Percentiles rank a stretch among this genome's conserved stretches.
Evolutionary conservation across 2,329 filamentous ascomycete genomes (phyloP).

Genomic region (Sclerotinia trifoliorum): DNA sequence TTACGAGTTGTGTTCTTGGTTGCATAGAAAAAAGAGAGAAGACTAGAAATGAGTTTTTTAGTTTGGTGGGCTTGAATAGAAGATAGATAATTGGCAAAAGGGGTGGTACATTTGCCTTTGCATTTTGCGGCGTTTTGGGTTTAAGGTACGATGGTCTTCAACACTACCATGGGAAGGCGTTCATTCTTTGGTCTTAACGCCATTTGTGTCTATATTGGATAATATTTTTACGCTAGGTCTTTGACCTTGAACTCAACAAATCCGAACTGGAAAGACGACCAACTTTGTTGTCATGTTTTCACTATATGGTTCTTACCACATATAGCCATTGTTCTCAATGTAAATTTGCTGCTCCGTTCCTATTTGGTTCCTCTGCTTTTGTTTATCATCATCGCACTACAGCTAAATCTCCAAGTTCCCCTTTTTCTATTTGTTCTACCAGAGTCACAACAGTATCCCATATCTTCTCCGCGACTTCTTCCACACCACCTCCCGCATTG

Average conservation of each 20-base stretch:
- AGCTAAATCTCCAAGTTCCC: slow-evolving; percentile 27
- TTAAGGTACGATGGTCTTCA: slow-evolving; percentile 37
- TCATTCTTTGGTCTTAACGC: slow-evolving; percentile 40
- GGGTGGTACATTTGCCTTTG: slow-evolving; percentile 24
- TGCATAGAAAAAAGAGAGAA: slow-evolving; percentile 91
- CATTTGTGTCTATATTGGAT: slow-evolving; percentile 27
- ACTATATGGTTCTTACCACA: neutral
- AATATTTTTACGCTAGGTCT: slow-evolving; percentile 15
- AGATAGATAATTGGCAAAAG: slow-evolving; percentile 35
- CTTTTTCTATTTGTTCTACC: slow-evolving; percentile 50
- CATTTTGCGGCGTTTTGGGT: slow-evolving; percentile 31
- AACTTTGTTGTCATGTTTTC: neutral
- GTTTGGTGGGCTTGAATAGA: slow-evolving; percentile 65
- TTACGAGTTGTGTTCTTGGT: slow-evolving; percentile 96
- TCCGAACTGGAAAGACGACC: neutral
- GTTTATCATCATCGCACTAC: neutral
- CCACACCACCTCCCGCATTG: slow-evolving; percentile 53
- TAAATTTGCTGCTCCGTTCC: neutral
- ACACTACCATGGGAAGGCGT: slow-evolving; percentile 37
- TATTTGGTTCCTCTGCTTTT: neutral
- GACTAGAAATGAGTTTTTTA: slow-evolving; percentile 94
- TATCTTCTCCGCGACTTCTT: slow-evolving; percentile 56
- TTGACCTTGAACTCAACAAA: neutral
- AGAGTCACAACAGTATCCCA: slow-evolving; percentile 35
- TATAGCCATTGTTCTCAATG: neutral